Evolutionary conservation across 495 filamentous ascomycete species (phyloP).

Genomic region (Talaromyces borbonicus): DNA sequence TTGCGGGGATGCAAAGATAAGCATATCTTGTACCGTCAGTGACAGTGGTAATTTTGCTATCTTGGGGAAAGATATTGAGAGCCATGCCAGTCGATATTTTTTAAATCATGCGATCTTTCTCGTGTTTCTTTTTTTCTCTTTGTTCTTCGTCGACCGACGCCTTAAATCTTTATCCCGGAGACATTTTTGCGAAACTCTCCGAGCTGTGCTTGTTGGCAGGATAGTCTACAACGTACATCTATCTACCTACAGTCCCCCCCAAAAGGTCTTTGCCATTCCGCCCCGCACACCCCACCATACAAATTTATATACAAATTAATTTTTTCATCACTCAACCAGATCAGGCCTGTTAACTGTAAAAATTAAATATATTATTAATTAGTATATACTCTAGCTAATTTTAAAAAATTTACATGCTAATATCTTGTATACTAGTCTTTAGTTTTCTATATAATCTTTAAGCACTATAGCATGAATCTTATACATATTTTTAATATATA

Average conservation of each 20-base stretch:
- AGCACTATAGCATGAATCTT: not conserved
- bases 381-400: not conserved
- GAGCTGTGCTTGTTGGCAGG: too few species aligned
- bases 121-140: too few species aligned
- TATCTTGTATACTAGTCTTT: not conserved
- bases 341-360: not conserved
- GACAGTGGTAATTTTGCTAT: conserved; percentile 10
- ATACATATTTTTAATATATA: not conserved
- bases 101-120: too few species aligned
- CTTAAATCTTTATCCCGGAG: too few species aligned
- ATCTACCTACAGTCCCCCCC: not conserved
- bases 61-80: not conserved
- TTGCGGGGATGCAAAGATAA: conserved; percentile 20
- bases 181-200: too few species aligned
- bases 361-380: not conserved
- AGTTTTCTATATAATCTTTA: not conserved
- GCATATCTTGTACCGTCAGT: conserved; percentile 22
- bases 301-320: not conserved
- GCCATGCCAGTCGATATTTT: too few species aligned
- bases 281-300: not conserved
- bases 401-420: not conserved
- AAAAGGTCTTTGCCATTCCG: not conserved
- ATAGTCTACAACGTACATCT: too few species aligned
- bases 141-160: too few species aligned
- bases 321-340: not conserved